These are phyloP conservation scores for Nicotiana tabacum DNA, from an alignment of 257 asterid genomes.

Conservation along the genomic window DNA sequence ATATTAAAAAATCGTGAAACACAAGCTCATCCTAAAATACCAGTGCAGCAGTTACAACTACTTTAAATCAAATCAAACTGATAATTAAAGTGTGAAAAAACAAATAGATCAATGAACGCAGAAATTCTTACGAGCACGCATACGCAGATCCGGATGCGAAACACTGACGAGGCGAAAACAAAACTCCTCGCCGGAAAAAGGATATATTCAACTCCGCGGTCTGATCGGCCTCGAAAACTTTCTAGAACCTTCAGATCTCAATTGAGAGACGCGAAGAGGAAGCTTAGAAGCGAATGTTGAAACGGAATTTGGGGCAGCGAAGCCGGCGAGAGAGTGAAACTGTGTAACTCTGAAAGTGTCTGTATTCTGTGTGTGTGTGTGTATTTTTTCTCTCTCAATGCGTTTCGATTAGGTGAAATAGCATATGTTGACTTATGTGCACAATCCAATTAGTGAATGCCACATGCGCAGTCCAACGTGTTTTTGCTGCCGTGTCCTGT, in stretches of 20 bases:
- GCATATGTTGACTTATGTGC: conserved; percentile 8
- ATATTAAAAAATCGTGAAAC: not conserved
- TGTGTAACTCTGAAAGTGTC: not conserved
- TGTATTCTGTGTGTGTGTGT: not conserved
- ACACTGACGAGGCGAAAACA: not conserved
- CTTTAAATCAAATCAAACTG: not conserved
- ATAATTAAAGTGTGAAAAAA: not conserved
- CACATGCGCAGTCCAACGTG: conserved; percentile 1
- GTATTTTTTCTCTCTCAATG: not conserved
- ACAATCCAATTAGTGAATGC: not conserved
- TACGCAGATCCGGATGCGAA: not conserved
- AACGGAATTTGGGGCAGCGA: not conserved
- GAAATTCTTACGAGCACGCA: not conserved
- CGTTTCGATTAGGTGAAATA: not conserved
- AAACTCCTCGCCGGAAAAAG: not conserved
- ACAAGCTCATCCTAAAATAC: not conserved
- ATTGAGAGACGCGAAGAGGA: not conserved
- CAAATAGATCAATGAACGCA: not conserved
- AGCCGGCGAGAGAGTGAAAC: not conserved
- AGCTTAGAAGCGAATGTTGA: not conserved
- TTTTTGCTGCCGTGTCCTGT: not conserved
- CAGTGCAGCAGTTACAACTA: not conserved
- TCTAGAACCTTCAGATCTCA: not conserved
- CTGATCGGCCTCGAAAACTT: not conserved
- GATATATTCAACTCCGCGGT: not conserved